Evolutionary conservation across 1,284 basidiomycete species (phyloP).

Genomic region (Pseudozyma hubeiensis): DNA sequence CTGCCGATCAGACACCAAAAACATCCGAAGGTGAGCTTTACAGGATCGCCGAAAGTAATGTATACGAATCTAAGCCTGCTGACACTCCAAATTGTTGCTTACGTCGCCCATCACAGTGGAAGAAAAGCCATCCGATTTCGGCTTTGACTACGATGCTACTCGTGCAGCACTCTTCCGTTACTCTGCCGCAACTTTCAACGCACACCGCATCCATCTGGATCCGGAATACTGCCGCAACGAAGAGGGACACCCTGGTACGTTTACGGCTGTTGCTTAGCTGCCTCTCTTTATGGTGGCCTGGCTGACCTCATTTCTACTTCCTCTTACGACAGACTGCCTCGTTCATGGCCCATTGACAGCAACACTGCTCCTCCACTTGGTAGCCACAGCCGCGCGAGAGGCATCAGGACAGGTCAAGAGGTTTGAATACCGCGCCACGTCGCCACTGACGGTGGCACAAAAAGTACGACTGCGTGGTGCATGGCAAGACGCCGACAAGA

Average conservation of each 20-base stretch:
- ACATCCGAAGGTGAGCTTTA: conserved; percentile 19
- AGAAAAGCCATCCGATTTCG: conserved; percentile 41
- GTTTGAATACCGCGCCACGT: conserved; percentile 54
- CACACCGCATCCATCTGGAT: conserved; percentile 63
- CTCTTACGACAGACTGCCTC: conserved; percentile 30
- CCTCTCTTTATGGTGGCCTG: not conserved
- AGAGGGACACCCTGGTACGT: conserved; percentile 54
- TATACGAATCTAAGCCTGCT: not conserved
- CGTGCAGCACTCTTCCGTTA: conserved; percentile 62
- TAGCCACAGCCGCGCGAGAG: conserved; percentile 7
- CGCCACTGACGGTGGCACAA: conserved; percentile 45
- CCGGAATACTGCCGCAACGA: conserved; percentile 55
- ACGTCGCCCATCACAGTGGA: conserved; percentile 13
- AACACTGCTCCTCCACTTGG: conserved; percentile 43
- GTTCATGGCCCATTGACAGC: conserved; percentile 61
- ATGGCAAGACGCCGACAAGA: conserved; percentile 23
- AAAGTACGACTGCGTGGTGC: conserved; percentile 31
- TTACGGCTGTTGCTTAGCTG: too few species aligned
- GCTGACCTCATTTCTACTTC: not conserved
- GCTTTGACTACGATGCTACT: conserved; percentile 45
- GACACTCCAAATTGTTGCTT: not conserved
- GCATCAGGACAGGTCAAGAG: conserved; percentile 11
- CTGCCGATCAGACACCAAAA: conserved; percentile 10
- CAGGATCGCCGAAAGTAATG: not conserved
- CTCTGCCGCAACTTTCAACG: conserved; percentile 64